These are phyloP conservation scores for Fusarium sp. DNA, from an alignment of 2,329 filamentous ascomycete genomes.

Conservation along the genomic window DNA sequence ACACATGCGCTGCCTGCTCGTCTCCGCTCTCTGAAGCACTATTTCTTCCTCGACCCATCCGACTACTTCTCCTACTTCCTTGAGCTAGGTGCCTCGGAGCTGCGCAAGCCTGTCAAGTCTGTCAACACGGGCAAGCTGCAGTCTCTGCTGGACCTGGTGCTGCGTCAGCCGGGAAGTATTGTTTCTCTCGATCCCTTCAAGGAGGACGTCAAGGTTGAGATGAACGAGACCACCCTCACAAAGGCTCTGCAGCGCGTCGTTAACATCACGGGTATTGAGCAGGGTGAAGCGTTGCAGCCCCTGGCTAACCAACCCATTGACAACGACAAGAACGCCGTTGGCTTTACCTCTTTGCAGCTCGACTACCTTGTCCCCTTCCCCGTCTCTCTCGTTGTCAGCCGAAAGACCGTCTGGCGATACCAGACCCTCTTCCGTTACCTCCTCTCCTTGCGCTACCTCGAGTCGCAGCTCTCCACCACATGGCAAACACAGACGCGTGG, in stretches of 20 bases:
- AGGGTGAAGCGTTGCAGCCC: slow-evolving; percentile 84
- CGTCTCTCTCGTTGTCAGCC: slow-evolving; percentile 92
- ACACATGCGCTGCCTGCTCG: slow-evolving; percentile 91
- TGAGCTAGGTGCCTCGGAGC: slow-evolving; percentile 87
- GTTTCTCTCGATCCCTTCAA: slow-evolving; percentile 97
- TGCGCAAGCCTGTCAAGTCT: slow-evolving; percentile 87
- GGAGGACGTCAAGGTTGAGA: slow-evolving; percentile 96
- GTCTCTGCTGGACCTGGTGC: slow-evolving; percentile 92
- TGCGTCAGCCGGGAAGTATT: slow-evolving; percentile 95
- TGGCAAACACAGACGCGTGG: slow-evolving; percentile 92
- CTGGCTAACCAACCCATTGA: slow-evolving; percentile 76
- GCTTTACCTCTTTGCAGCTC: slow-evolving; percentile 92
- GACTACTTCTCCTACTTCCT: slow-evolving; percentile 99
- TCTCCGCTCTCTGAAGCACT: slow-evolving; percentile 93
- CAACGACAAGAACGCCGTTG: slow-evolving; percentile 86
- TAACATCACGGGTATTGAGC: slow-evolving; percentile 94
- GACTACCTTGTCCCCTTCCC: slow-evolving; percentile 97
- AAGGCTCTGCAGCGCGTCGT: slow-evolving; percentile 97
- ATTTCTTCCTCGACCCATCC: slow-evolving; percentile 97
- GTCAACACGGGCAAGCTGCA: slow-evolving; percentile 96
- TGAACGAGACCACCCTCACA: slow-evolving; percentile 93
- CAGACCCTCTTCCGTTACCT: slow-evolving; percentile 96
- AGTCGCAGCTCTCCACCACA: slow-evolving; percentile 84
- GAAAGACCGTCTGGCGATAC: slow-evolving; percentile 96
- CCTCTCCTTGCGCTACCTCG: slow-evolving; percentile 87